Conservation (phyloP, 129 eudicot species). For the Flaveria robusta region DNA sequence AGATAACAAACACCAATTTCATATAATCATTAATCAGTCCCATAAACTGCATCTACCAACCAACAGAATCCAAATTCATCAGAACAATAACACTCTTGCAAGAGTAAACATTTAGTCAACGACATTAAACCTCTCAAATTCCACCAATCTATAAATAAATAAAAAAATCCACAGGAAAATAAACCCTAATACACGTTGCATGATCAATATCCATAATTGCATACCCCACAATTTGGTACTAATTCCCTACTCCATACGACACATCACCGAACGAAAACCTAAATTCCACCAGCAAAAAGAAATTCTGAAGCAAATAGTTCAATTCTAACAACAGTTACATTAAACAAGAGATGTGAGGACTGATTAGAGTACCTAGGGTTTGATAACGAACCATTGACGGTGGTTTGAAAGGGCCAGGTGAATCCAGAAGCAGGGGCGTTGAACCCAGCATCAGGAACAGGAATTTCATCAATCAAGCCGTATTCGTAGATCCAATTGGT, state of each 20-base stretch:
- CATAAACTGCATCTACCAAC: conserved; percentile 1
- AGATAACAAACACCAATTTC: not conserved
- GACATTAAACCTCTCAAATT: conserved; percentile 13
- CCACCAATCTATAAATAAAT: not conserved
- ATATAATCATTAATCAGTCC: not conserved
- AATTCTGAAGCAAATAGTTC: not conserved
- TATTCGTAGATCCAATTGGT: conserved; percentile 72
- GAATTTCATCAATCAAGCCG: conserved; percentile 64
- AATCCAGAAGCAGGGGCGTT: conserved; percentile 50
- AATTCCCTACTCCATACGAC: conserved; percentile 1
- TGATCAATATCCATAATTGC: too few species aligned
- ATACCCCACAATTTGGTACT: not conserved
- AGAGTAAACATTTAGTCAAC: conserved; percentile 10
- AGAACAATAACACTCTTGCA: not conserved
- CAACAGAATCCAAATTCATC: conserved; percentile 14
- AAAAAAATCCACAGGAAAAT: not conserved
- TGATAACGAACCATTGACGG: conserved; percentile 47
- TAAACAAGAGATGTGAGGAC: not conserved
- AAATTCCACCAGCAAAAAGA: not conserved
- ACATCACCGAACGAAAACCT: not conserved
- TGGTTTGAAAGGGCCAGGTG: conserved; percentile 57
- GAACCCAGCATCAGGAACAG: conserved; percentile 48
- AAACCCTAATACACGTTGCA: not conserved
- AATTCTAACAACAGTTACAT: not conserved
- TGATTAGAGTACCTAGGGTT: conserved; percentile 49